Conservation (phyloP, 1,284 basidiomycete genomes). For the Leccinum angustisporum region DNA sequence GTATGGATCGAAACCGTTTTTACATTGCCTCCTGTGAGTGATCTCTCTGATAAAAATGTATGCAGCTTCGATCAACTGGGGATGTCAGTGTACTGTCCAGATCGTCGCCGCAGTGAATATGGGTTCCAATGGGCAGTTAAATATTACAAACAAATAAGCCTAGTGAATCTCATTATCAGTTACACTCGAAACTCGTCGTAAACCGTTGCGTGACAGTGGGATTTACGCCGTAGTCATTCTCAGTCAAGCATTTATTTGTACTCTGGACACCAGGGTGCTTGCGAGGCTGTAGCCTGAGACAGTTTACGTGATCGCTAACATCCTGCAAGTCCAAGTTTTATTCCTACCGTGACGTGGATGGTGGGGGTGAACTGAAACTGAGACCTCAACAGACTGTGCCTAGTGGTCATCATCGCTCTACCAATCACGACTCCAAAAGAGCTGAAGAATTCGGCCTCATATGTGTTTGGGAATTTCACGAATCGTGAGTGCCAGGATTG, state of each 20-base stretch:
- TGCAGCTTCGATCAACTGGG: neutral
- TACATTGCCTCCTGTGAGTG: neutral
- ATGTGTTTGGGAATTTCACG: conserved; percentile 2
- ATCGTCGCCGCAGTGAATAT: neutral
- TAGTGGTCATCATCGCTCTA: neutral
- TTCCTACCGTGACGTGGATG: neutral
- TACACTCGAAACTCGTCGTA: neutral
- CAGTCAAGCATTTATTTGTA: neutral
- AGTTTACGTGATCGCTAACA: neutral
- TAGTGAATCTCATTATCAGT: neutral
- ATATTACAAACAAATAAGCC: neutral
- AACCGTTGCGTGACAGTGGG: neutral
- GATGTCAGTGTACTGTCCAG: neutral
- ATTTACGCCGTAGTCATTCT: neutral
- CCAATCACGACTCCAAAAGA: neutral
- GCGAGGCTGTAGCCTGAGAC: neutral
- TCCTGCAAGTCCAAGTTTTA: neutral
- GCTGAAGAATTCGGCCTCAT: neutral
- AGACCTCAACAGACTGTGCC: neutral
- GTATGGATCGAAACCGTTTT: neutral
- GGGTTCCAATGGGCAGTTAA: neutral
- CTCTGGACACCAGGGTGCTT: neutral
- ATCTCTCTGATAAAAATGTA: neutral
- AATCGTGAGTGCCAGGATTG: neutral
- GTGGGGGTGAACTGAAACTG: neutral